phyloP scores from a whole-genome alignment of 306 rosid species.

The Quercus aquifolioides region DNA sequence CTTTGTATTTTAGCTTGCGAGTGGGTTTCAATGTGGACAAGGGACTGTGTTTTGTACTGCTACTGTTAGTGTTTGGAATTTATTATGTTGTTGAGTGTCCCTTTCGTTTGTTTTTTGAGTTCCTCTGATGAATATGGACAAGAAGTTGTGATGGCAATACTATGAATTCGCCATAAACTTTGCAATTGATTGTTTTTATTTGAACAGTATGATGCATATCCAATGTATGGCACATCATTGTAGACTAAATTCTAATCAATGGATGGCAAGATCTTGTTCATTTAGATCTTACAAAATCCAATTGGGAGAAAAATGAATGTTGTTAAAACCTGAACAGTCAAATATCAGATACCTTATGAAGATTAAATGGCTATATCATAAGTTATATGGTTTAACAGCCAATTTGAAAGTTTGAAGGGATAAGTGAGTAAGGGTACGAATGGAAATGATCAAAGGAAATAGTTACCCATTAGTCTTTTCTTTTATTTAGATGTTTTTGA shows the following conservation, averaged over 20 bases:
- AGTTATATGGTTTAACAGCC: too few relatives aligned
- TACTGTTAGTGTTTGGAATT: conserved; percentile 28
- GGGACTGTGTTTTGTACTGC: conserved; percentile 18
- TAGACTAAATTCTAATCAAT: too few relatives aligned
- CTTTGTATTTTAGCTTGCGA: conserved; percentile 37
- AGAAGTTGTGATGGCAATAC: neutral
- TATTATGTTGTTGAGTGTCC: conserved; percentile 22
- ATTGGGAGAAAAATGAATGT: too few relatives aligned
- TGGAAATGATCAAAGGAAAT: too few relatives aligned
- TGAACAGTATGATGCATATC: neutral
- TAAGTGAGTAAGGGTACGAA: too few relatives aligned
- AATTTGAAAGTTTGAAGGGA: too few relatives aligned
- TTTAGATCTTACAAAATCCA: neutral
- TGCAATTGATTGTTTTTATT: neutral
- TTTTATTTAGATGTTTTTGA: too few relatives aligned
- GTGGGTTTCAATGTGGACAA: conserved; percentile 25
- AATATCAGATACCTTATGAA: too few relatives aligned
- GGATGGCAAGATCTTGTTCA: neutral
- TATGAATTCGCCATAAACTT: neutral
- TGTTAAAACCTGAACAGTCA: too few relatives aligned
- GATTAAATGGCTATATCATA: too few relatives aligned
- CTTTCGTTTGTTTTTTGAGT: conserved; percentile 14
- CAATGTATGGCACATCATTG: neutral
- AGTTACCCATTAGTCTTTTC: too few relatives aligned
- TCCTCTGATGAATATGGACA: conserved; percentile 19